Percentiles rank a stretch among this genome's conserved stretches.
Conservation (phyloP, 1,139 yeast species). For the Schizosaccharomyces versatilis region DNA sequence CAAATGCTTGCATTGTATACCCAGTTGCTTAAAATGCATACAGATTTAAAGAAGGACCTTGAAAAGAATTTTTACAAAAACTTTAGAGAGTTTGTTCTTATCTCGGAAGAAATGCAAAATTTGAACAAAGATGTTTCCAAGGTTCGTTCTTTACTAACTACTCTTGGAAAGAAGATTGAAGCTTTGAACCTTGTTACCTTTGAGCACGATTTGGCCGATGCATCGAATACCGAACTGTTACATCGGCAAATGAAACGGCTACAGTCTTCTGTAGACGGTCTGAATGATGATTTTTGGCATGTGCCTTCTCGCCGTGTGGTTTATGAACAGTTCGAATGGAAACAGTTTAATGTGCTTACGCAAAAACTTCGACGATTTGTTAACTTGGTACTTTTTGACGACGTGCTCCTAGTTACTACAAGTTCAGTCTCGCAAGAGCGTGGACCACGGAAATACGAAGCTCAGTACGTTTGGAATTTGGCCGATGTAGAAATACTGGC, state of each 20-base stretch:
- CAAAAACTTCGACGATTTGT: background rate
- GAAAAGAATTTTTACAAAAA: constrained; percentile 1
- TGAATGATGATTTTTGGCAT: background rate
- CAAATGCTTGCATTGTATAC: background rate
- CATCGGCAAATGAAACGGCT: background rate
- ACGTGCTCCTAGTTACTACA: background rate
- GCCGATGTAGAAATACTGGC: background rate
- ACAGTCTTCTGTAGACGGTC: background rate
- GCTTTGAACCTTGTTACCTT: background rate
- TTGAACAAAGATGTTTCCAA: background rate
- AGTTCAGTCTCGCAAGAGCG: background rate
- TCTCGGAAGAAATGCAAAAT: background rate
- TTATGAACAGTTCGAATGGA: background rate
- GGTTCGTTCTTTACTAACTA: background rate
- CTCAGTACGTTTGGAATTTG: background rate
- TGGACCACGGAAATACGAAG: background rate
- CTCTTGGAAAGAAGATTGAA: background rate
- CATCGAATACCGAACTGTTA: background rate
- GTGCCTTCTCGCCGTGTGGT: background rate
- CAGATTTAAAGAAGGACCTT: background rate
- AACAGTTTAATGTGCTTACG: background rate
- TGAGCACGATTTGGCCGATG: background rate
- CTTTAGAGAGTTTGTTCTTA: background rate
- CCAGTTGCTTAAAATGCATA: background rate
- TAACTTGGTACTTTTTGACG: background rate